These are phyloP conservation scores for Glonium stellatum DNA, from an alignment of 495 filamentous ascomycete genomes.

Conservation along the genomic window DNA sequence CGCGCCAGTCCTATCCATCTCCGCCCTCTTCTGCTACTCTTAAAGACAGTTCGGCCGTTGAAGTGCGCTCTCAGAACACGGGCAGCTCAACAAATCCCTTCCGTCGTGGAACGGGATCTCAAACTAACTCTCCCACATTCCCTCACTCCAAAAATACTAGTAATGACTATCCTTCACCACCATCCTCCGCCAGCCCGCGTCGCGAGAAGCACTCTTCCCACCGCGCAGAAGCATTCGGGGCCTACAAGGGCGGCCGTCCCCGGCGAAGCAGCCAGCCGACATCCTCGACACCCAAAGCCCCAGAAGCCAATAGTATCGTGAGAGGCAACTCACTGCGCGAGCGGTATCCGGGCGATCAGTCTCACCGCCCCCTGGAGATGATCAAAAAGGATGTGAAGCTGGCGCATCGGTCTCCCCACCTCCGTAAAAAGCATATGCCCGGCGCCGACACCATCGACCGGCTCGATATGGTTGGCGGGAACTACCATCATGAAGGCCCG, in stretches of 20 bases:
- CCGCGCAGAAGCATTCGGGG: slow-evolving; percentile 32
- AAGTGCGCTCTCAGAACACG: slow-evolving; percentile 22
- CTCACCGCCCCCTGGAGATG: slow-evolving; percentile 55
- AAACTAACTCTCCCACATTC: slow-evolving; percentile 26
- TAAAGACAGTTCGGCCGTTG: slow-evolving; percentile 8
- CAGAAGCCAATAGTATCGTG: slow-evolving; percentile 14
- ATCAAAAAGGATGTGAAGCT: slow-evolving; percentile 50
- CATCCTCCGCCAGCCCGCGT: slow-evolving; percentile 29
- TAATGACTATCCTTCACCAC: slow-evolving; percentile 26
- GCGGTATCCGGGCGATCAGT: slow-evolving; percentile 55
- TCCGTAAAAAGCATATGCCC: slow-evolving; percentile 56
- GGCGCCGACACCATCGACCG: slow-evolving; percentile 74
- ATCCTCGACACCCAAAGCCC: neutral
- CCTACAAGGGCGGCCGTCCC: slow-evolving; percentile 21
- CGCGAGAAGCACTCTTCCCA: slow-evolving; percentile 30
- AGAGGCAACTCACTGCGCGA: slow-evolving; percentile 48
- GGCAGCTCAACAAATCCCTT: slow-evolving; percentile 33
- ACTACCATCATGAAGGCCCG: slow-evolving; percentile 88
- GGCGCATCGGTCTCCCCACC: slow-evolving; percentile 57
- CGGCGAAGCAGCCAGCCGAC: slow-evolving; percentile 23
- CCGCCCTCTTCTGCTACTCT: slow-evolving; percentile 24
- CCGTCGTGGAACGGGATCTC: slow-evolving; percentile 26
- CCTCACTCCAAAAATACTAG: slow-evolving; percentile 24
- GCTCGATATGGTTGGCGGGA: slow-evolving; percentile 56
- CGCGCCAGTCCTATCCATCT: slow-evolving; percentile 20